These are phyloP conservation scores for Setaria viridis DNA, from an alignment of 202 grass and related monocot genomes.

Conservation along the genomic window DNA sequence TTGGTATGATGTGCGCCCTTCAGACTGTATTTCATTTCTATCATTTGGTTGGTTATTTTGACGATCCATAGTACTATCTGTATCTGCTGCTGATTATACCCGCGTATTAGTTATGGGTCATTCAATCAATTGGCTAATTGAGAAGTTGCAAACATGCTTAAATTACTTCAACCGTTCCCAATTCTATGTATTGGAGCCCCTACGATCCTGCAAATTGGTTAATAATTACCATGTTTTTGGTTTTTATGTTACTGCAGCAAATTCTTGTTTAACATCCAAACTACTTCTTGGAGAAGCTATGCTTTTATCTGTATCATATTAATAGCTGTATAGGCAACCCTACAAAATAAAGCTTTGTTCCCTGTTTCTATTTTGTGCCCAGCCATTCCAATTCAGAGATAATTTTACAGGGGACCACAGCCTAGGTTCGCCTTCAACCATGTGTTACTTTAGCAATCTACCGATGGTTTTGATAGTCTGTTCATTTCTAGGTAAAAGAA, in stretches of 20 bases:
- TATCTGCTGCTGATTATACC: neutral
- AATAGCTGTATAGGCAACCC: neutral
- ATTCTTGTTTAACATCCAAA: slow-evolving; percentile 11
- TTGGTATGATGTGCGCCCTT: neutral
- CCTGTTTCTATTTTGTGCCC: neutral
- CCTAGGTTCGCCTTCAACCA: neutral
- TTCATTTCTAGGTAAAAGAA: slow-evolving; percentile 83
- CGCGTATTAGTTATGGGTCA: neutral
- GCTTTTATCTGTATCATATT: neutral
- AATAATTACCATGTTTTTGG: neutral
- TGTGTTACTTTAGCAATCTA: neutral
- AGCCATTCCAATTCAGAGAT: neutral
- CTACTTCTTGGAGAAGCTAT: neutral
- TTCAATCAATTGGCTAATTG: neutral
- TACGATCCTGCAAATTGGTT: neutral
- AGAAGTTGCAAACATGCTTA: slow-evolving; percentile 8
- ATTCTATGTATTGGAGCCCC: neutral
- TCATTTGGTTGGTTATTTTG: neutral
- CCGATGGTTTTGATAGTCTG: slow-evolving; percentile 15
- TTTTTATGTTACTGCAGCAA: neutral
- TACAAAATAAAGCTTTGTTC: neutral
- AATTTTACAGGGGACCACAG: slow-evolving; percentile 16
- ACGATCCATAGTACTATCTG: neutral
- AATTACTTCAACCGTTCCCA: neutral
- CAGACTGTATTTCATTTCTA: neutral